phyloP scores from a whole-genome alignment of 495 filamentous ascomycete species.

The Podospora bellae-mahoneyi region DNA sequence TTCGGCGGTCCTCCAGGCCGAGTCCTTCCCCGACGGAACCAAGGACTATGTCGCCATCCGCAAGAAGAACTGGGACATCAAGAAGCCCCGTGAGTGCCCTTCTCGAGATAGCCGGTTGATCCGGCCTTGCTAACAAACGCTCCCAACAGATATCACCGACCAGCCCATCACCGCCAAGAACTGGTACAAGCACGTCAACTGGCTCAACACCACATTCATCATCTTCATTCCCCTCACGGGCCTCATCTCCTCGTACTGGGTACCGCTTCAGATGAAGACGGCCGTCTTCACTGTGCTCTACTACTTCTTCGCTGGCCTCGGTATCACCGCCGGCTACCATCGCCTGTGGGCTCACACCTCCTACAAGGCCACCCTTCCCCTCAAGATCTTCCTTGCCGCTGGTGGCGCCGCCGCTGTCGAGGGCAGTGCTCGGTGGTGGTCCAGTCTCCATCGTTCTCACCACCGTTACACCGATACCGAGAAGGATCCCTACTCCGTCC shows the following conservation, averaged over 20 bases:
- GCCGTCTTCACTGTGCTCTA: constrained; percentile 77
- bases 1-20: constrained; percentile 29
- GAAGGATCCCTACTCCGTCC: constrained; percentile 98
- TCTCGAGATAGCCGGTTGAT: background rate
- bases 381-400: constrained; percentile 89
- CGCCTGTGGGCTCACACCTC: constrained; percentile 93
- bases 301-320: constrained; percentile 88
- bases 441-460: constrained; percentile 91
- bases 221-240: constrained; percentile 78
- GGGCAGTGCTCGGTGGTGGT: constrained; percentile 97
- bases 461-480: constrained; percentile 99
- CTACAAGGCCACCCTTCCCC: constrained; percentile 82
- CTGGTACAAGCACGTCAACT: constrained; percentile 93
- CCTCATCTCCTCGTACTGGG: constrained; percentile 74
- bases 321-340: constrained; percentile 81
- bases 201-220: constrained; percentile 87
- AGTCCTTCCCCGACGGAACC: constrained; percentile 47
- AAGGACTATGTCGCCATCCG: constrained; percentile 48
- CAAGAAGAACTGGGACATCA: constrained; percentile 44
- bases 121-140: constrained; percentile 9
- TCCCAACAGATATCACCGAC: constrained; percentile 47
- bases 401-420: constrained; percentile 94
- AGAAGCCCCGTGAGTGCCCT: constrained; percentile 38
- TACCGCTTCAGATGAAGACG: constrained; percentile 72
- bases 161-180: constrained; percentile 75